Evolutionary conservation across 257 asterid genomes (phyloP).

Genomic region (Rehmannia glutinosa): DNA sequence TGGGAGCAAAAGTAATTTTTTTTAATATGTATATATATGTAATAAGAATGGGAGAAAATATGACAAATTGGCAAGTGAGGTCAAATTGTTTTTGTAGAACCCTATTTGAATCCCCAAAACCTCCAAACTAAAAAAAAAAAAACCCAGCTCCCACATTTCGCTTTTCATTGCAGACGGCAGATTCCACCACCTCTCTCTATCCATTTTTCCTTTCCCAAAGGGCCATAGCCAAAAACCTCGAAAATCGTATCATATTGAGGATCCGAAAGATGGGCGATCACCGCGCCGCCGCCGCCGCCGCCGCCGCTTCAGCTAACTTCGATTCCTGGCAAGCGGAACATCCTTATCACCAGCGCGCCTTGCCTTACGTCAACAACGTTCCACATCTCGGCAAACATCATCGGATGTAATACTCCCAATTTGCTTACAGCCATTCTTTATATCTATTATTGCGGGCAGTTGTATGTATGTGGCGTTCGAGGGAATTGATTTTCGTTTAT

Average conservation of each 20-base stretch:
- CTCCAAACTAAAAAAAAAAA: not conserved
- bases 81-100: not conserved
- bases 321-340: conserved; percentile 64
- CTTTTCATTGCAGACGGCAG: not conserved
- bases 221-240: not conserved
- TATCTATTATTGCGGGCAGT: not conserved
- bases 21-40: too few species aligned
- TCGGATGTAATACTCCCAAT: conserved; percentile 56
- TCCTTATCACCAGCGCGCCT: conserved; percentile 84
- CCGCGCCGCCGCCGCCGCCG: conserved; percentile 13
- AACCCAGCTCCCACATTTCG: not conserved
- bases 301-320: conserved; percentile 51
- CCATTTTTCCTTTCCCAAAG: not conserved
- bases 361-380: conserved; percentile 94
- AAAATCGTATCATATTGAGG: too few species aligned
- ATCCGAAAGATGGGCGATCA: conserved; percentile 36
- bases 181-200: not conserved
- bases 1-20: too few species aligned
- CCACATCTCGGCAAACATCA: conserved; percentile 98
- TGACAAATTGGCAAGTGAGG: too few species aligned
- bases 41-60: too few species aligned
- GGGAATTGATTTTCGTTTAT: not conserved
- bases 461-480: not conserved
- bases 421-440: not conserved
- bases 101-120: not conserved